Percentiles rank a stretch among this genome's conserved stretches.
Conservation (phyloP, 805 yeast genomes). For the Limtongozyma cylindracea region DNA sequence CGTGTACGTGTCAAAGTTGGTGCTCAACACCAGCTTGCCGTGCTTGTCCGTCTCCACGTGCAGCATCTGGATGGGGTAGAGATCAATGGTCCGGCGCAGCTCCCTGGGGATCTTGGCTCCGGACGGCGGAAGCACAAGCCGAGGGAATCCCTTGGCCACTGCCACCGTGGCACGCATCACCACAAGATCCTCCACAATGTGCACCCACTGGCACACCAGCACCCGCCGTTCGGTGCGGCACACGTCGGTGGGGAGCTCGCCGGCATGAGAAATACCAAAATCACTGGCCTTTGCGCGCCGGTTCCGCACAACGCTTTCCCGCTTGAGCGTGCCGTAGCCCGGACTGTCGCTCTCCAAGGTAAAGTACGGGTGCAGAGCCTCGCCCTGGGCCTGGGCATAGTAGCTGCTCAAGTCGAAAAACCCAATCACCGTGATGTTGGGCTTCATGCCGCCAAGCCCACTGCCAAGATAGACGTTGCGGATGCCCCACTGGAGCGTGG, state of each 20-base stretch:
- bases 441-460: conserved; percentile 97
- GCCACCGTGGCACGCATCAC: conserved; percentile 83
- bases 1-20: conserved; percentile 91
- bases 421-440: conserved; percentile 83
- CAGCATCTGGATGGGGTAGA: conserved; percentile 94
- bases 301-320: no score
- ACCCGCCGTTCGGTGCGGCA: conserved; percentile 51
- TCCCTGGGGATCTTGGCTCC: conserved; percentile 1
- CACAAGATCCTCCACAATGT: conserved; percentile 71
- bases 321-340: conserved; percentile 1
- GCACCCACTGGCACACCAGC: conserved; percentile 68
- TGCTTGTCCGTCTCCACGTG: conserved; percentile 44
- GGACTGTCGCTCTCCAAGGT: neutral
- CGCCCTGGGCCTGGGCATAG: no score
- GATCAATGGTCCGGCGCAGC: conserved; percentile 35
- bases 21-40: conserved; percentile 50
- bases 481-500: conserved; percentile 83
- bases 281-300: no score
- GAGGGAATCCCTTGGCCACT: conserved; percentile 61
- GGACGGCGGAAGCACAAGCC: conserved; percentile 2
- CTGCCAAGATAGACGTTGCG: conserved; percentile 79
- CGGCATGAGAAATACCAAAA: no score
- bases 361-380: no score
- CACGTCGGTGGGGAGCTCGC: conserved; percentile 58
- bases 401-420: no score